These are phyloP conservation scores for Perkinsus olseni DNA, from an alignment of 169 alveolate genomes.

Conservation along the genomic window DNA sequence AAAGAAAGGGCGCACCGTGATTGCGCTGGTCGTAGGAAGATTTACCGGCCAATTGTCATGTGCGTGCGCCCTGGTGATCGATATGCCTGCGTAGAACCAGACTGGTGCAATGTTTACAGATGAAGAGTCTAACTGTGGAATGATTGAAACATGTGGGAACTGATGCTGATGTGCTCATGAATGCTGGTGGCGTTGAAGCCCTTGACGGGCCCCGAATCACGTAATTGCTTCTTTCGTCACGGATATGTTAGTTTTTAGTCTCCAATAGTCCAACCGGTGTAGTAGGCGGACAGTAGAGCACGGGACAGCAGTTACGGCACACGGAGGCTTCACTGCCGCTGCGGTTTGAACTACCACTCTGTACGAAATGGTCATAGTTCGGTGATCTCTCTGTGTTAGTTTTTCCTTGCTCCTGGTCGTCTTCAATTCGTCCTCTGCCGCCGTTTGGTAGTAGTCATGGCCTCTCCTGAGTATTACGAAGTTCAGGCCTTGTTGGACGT, in stretches of 20 bases:
- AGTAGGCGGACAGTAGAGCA: not conserved
- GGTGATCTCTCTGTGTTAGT: not conserved
- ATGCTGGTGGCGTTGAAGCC: too few relatives aligned
- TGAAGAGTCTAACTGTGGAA: too few relatives aligned
- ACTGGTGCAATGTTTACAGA: too few relatives aligned
- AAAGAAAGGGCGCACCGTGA: too few relatives aligned
- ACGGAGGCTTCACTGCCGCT: too few relatives aligned
- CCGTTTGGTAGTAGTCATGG: not conserved
- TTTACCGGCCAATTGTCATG: not conserved
- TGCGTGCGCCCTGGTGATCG: not conserved
- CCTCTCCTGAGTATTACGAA: not conserved
- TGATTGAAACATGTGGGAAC: too few relatives aligned
- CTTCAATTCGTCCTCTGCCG: not conserved
- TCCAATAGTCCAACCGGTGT: not conserved
- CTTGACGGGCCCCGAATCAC: too few relatives aligned
- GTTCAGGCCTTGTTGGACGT: not conserved
- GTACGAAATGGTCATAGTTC: too few relatives aligned
- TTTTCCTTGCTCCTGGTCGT: not conserved
- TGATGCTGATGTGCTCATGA: too few relatives aligned
- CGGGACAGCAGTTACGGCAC: too few relatives aligned
- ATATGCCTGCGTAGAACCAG: too few relatives aligned
- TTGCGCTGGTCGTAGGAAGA: not conserved
- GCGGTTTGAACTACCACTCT: too few relatives aligned
- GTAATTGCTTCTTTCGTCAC: not conserved
- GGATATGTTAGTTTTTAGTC: not conserved